Conservation (phyloP, 2,329 filamentous ascomycete genomes). For the Arachnomyces sp. region DNA sequence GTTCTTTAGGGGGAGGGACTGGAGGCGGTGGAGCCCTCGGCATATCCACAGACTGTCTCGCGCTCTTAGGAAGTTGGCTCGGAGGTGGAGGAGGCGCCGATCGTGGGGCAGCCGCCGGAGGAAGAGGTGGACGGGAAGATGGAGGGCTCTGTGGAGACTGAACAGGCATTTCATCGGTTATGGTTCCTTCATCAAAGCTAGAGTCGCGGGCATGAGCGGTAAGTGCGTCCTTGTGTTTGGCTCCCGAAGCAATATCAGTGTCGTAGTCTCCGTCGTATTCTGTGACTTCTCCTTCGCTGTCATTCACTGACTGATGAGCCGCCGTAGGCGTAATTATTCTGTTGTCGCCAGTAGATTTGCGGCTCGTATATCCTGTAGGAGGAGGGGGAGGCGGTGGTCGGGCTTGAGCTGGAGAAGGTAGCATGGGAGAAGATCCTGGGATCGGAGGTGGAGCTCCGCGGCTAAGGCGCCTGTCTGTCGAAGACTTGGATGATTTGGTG, state of each 20-base stretch:
- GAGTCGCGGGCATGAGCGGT: slow-evolving; percentile 72
- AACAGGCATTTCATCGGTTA: slow-evolving; percentile 47
- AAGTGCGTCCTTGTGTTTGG: slow-evolving; percentile 86
- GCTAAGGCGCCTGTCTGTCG: slow-evolving; percentile 35
- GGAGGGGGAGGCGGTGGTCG: slow-evolving; percentile 62
- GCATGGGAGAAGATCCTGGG: slow-evolving; percentile 32
- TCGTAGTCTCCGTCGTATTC: slow-evolving; percentile 98
- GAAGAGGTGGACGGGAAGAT: slow-evolving; percentile 45
- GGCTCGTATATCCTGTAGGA: slow-evolving; percentile 44
- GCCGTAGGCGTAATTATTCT: slow-evolving; percentile 35
- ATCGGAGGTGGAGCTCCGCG: slow-evolving; percentile 33
- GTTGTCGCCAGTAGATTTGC: slow-evolving; percentile 54
- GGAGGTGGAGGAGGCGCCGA: slow-evolving; percentile 60
- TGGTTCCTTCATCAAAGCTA: slow-evolving; percentile 62
- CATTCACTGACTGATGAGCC: slow-evolving; percentile 44
- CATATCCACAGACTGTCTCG: slow-evolving; percentile 60
- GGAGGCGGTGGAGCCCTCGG: slow-evolving; percentile 65
- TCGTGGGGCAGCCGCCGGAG: slow-evolving; percentile 51
- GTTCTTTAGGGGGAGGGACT: slow-evolving; percentile 41
- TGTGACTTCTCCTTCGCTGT: slow-evolving; percentile 71
- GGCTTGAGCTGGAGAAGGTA: slow-evolving; percentile 41
- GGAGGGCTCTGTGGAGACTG: slow-evolving; percentile 39
- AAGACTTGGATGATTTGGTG: slow-evolving; percentile 28
- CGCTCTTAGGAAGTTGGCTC: slow-evolving; percentile 49
- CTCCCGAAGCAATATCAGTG: slow-evolving; percentile 90